These are phyloP conservation scores for Hyaloscypha finlandica DNA, from an alignment of 495 filamentous ascomycete species.

Conservation along the genomic window DNA sequence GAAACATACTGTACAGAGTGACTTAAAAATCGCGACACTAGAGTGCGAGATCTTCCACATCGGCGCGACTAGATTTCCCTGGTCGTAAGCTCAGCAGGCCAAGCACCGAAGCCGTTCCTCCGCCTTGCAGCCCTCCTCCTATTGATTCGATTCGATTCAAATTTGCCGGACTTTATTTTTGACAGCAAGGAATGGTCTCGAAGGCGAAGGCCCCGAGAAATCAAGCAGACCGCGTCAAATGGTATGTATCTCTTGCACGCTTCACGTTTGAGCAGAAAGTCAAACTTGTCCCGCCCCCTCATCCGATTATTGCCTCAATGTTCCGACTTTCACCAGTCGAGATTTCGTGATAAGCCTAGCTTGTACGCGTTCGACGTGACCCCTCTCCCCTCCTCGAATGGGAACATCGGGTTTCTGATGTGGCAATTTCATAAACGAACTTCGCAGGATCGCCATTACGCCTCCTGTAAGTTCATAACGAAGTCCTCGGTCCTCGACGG, in stretches of 20 bases:
- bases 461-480: neutral
- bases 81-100: conserved; percentile 21
- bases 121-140: conserved; percentile 14
- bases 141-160: conserved; percentile 17
- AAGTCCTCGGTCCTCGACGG: neutral
- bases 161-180: conserved; percentile 1
- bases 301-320: neutral
- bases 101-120: conserved; percentile 5
- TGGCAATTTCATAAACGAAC: neutral
- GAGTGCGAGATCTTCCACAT: neutral
- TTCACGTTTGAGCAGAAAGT: neutral
- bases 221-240: neutral
- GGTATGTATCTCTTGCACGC: neutral
- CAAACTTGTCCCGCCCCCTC: neutral
- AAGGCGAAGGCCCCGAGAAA: neutral
- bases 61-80: conserved; percentile 10
- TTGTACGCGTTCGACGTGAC: neutral
- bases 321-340: neutral
- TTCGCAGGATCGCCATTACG: neutral
- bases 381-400: neutral
- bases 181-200: neutral
- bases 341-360: neutral
- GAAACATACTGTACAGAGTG: too few relatives aligned
- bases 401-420: neutral
- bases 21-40: too few relatives aligned